These are phyloP conservation scores for Backusella liffmaniae DNA, from an alignment of 192 early-diverging fungal genomes.

Conservation along the genomic window DNA sequence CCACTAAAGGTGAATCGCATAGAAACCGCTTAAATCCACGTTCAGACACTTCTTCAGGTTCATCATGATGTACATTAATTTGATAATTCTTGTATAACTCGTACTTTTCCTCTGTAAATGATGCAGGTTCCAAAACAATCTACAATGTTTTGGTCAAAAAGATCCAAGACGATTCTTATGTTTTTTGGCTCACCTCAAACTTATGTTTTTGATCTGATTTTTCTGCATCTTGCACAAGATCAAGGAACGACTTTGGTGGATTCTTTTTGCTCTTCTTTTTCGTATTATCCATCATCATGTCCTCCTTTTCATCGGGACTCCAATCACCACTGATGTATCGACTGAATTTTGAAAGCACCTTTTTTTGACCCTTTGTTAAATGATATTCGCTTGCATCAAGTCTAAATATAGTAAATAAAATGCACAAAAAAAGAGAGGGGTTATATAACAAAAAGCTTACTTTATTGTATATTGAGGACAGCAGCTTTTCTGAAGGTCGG, in stretches of 20 bases:
- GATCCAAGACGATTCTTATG: neutral
- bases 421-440: neutral
- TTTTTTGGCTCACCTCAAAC: neutral
- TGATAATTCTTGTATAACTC: conserved; percentile 84
- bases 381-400: conserved; percentile 56
- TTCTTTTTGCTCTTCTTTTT: conserved; percentile 23
- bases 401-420: conserved; percentile 22
- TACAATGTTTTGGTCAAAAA: conserved; percentile 5
- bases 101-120: conserved; percentile 73
- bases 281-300: neutral
- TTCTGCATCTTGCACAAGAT: neutral
- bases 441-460: conserved; percentile 19
- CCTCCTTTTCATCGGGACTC: conserved; percentile 24
- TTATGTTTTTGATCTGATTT: neutral
- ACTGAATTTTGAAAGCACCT: conserved; percentile 63
- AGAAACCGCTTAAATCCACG: conserved; percentile 66
- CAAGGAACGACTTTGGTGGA: conserved; percentile 11
- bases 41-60: conserved; percentile 46
- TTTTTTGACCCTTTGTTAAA: conserved; percentile 62
- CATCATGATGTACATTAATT: conserved; percentile 76
- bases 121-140: conserved; percentile 61
- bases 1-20: conserved; percentile 69
- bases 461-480: conserved; percentile 76
- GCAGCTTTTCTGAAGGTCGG: conserved; percentile 61
- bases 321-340: conserved; percentile 48